Evolutionary conservation across 2,329 filamentous ascomycete species (phyloP), one percentile per base, ranked within the genome.

Genomic region (Calonectria honghensis): DNA sequence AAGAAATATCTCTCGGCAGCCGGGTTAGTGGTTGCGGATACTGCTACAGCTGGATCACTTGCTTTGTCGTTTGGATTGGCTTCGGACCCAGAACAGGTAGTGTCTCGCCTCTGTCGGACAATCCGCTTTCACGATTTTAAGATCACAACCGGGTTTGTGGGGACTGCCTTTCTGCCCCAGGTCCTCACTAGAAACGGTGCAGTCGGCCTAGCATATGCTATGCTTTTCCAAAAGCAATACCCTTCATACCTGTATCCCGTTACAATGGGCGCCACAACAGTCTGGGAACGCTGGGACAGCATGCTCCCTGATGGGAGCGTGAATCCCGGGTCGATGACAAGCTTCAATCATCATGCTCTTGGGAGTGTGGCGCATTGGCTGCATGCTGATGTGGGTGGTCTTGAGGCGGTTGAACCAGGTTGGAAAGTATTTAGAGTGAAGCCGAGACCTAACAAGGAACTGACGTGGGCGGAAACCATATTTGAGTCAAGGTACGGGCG

Each of bases 271-370:
- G 51, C 51, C 16, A 54, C 51, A 14, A 54, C 51, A 11, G 29
- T 31, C 20, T 54, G 51, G 51, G 51, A 54, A 32, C 51, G 51
- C 16, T 54, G 51, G 51, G 51, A 54, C 29, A 54, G 51, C 51
- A 54, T 54, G 51, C 51, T 54, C 1, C 51, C 51, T 9, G 51
- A 54, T 20, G 51, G 51, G 51, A 54, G 29, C 14, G 27, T 29
- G 6, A 54, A 54, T 29, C 51, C 51, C 4, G 51, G 51, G 27
- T 54, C 29, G 3, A 54, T 54, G 51, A 54, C 51, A 6, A 54
- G 51, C 6, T 54, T 54, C 51, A 54, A 54, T 31, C 51, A 54
- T 11, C 29, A 54, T 32, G 51, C 51, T 32, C 51, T 54, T 4
- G 51, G 51, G 16, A 54, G 51, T 27, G 18, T 54, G 7, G 51